phyloP scores from a whole-genome alignment of 495 filamentous ascomycete species.

The Pyrenula massariospora region DNA sequence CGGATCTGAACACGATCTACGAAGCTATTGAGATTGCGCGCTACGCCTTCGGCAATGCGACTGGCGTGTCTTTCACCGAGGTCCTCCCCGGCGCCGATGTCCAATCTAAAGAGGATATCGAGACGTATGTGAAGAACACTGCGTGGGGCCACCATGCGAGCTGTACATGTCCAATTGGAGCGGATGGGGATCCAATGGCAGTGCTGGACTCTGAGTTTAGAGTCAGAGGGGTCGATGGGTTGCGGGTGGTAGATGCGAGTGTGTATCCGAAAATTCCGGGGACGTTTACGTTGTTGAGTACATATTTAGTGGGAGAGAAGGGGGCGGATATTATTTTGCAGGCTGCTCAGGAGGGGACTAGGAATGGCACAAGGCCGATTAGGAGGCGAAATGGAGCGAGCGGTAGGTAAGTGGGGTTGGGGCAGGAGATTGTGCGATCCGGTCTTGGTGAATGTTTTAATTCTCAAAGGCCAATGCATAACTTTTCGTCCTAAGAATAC shows the following conservation, averaged over 20 bases:
- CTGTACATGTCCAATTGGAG: conserved; percentile 45
- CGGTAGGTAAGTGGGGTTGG: too few relatives aligned
- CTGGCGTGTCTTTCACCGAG: conserved; percentile 28
- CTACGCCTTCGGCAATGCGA: conserved; percentile 20
- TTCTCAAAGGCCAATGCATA: too few relatives aligned
- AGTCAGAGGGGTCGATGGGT: conserved; percentile 40
- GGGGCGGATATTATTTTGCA: conserved; percentile 47
- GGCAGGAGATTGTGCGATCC: too few relatives aligned
- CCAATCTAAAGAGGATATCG: conserved; percentile 20
- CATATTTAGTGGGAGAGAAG: conserved; percentile 54
- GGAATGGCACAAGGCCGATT: too few relatives aligned
- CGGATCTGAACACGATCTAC: conserved; percentile 30
- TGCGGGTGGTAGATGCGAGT: conserved; percentile 52
- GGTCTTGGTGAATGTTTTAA: too few relatives aligned
- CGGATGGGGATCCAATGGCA: conserved; percentile 39
- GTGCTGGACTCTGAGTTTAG: conserved; percentile 47
- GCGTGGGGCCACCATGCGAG: conserved; percentile 51
- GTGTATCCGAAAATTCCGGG: conserved; percentile 48
- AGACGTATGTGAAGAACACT: conserved; percentile 35
- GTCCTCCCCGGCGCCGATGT: conserved; percentile 35
- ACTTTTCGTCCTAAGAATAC: too few relatives aligned
- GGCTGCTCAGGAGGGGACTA: too few relatives aligned
- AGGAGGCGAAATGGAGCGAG: too few relatives aligned
- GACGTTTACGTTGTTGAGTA: conserved; percentile 46
- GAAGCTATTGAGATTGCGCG: conserved; percentile 34